Evolutionary conservation across 768 basidiomycete species (phyloP), one percentile per base, ranked within the genome.

Genomic region (Auricularia heimuer): DNA sequence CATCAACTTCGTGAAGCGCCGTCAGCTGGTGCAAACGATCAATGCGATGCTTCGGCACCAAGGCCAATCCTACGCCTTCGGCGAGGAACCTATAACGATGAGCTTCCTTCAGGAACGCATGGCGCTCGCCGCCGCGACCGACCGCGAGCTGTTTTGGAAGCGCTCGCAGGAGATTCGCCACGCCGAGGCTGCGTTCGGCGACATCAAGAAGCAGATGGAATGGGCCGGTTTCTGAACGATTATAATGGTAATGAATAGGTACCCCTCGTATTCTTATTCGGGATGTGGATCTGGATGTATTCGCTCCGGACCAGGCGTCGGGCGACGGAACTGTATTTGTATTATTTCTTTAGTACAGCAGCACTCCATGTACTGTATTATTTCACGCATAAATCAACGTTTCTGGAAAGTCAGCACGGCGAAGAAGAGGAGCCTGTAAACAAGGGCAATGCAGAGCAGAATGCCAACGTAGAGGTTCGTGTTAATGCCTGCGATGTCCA

Each of bases 131-230:
- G 74, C 73, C 33, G 65, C 69, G 37, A 78, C 76, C 68, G 82
- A 84, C 67, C 75, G 77, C 64, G 75, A 76, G 61, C 81, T 81
- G 78, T 85, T 84, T 67, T 86, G 84, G 84, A 71, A 73, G 66
- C 79, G 79, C 72, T 85, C 85, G 69, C 78, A 83, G 69, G 85
- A 86, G 65, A 75, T 88, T 45, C 83, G 83, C 73, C 80, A 81
- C 58, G 73, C 77, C 35, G 86, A 89, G 73, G 68, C 84, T 54
- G 79, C 81, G 34, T 80, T 86, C 72, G 84, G 83, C 35, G 85
- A 88, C 71, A 84, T 88, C 65, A 77, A 84, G 69, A 85, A 81
- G 70, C 85, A 85, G n/a, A 73, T 88, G 54, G 84, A 87, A 73
- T 82, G 81, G 35, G 85, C 86, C 58, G 86, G 86, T 7, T 88